phyloP scores from a whole-genome alignment of 805 yeast genomes.

The Hyphopichia homilentoma region DNA sequence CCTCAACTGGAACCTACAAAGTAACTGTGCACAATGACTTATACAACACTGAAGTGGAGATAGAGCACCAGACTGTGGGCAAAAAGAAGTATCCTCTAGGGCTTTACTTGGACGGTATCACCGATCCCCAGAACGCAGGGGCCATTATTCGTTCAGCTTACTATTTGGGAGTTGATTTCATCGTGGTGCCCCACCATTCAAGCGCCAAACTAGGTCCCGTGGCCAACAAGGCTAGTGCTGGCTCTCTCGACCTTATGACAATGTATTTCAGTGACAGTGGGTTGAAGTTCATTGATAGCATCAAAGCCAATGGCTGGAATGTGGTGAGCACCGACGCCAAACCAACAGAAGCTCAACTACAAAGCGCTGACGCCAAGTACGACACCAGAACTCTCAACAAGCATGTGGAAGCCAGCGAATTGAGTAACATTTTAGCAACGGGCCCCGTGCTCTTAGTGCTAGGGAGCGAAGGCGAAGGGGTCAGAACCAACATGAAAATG shows the following conservation, averaged over 20 bases:
- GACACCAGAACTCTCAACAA: conserved; percentile 29
- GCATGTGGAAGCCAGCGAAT: conserved; percentile 36
- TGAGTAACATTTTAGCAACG: conserved; percentile 39
- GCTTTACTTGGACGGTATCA: conserved; percentile 69
- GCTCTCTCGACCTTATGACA: conserved; percentile 73
- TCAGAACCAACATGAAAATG: conserved; percentile 60
- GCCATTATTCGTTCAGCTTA: conserved; percentile 78
- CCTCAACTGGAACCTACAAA: conserved; percentile 15
- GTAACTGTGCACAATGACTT: conserved; percentile 14
- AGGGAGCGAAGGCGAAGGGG: conserved; percentile 86
- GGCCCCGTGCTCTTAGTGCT: conserved; percentile 68
- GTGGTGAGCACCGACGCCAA: conserved; percentile 58
- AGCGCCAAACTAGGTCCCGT: conserved; percentile 75
- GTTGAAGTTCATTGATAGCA: conserved; percentile 54
- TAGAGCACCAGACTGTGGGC: conserved; percentile 9
- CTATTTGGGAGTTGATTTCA: conserved; percentile 78
- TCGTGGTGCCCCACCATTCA: conserved; percentile 64
- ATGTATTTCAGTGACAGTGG: conserved; percentile 59
- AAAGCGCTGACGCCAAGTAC: conserved; percentile 20
- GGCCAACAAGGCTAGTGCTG: conserved; percentile 78
- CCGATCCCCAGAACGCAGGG: conserved; percentile 87
- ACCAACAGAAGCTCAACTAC: conserved; percentile 17
- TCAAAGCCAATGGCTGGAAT: conserved; percentile 63
- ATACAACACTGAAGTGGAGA: conserved; percentile 9
- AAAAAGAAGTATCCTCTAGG: conserved; percentile 53